Evolutionary conservation across 257 asterid species (phyloP).

Genomic region (Echium plantagineum): DNA sequence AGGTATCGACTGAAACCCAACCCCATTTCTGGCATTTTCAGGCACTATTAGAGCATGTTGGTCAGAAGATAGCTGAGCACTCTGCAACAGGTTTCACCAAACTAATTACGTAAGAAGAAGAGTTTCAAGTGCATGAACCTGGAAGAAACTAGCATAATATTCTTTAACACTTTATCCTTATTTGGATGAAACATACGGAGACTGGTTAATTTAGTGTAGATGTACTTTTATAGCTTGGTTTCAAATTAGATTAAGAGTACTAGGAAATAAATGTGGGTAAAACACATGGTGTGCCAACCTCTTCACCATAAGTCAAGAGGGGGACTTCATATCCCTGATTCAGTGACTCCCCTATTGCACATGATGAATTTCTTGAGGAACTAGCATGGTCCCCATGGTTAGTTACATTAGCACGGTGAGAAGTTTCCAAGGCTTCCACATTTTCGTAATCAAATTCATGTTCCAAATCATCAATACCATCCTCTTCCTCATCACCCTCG

Average conservation of each 20-base stretch:
- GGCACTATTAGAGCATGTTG: conserved; percentile 63
- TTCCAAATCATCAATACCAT: conserved; percentile 67
- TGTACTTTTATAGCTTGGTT: too few relatives aligned
- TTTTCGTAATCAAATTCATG: conserved; percentile 56
- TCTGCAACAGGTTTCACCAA: conserved; percentile 23
- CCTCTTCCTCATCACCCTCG: conserved; percentile 96
- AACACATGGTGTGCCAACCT: conserved; percentile 24
- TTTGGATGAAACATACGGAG: too few relatives aligned
- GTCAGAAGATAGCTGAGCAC: conserved; percentile 31
- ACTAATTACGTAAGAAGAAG: not conserved
- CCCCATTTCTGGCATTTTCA: conserved; percentile 26
- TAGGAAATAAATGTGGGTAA: too few relatives aligned
- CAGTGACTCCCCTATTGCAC: conserved; percentile 23
- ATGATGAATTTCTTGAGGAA: conserved; percentile 23
- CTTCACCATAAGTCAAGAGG: conserved; percentile 70
- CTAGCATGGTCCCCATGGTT: conserved; percentile 25
- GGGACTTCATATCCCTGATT: conserved; percentile 43
- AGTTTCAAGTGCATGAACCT: not conserved
- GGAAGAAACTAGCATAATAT: not conserved
- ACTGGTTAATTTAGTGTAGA: too few relatives aligned
- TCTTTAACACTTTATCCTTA: too few relatives aligned
- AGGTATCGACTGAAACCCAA: conserved; percentile 27
- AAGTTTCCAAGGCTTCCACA: conserved; percentile 21
- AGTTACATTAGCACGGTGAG: conserved; percentile 17
- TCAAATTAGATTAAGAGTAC: too few relatives aligned